These are phyloP conservation scores for Cladorrhinum sp. DNA, from an alignment of 2,329 filamentous ascomycete species.

Conservation along the genomic window DNA sequence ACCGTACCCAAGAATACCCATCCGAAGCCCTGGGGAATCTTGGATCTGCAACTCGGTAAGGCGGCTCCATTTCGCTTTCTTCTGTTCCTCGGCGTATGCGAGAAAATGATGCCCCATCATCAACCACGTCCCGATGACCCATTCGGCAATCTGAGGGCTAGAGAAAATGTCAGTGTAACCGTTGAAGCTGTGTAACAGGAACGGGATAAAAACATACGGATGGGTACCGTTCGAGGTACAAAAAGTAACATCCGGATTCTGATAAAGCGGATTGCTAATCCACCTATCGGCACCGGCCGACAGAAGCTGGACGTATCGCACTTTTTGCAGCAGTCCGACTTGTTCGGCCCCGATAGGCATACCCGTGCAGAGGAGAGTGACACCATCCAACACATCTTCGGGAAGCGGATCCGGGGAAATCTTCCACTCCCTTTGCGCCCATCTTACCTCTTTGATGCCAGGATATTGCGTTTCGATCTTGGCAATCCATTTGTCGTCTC, in stretches of 20 bases:
- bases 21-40: constrained; percentile 35
- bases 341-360: constrained; percentile 29
- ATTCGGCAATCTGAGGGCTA: constrained; percentile 35
- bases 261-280: constrained; percentile 35
- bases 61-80: constrained; percentile 17
- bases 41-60: constrained; percentile 2
- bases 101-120: constrained; percentile 29
- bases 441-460: constrained; percentile 36
- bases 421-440: constrained; percentile 26
- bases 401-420: constrained; percentile 2
- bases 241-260: constrained; percentile 36
- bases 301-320: constrained; percentile 45
- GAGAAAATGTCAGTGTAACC: neutral
- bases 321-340: constrained; percentile 31
- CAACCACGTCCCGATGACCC: constrained; percentile 31
- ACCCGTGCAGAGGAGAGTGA: constrained; percentile 39
- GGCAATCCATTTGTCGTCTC: constrained; percentile 36
- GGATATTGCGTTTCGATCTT: constrained; percentile 35
- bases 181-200: neutral
- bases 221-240: constrained; percentile 42
- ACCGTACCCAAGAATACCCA: constrained; percentile 45
- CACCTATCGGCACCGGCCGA: constrained; percentile 45
- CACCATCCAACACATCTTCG: constrained; percentile 36
- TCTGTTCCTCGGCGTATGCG: constrained; percentile 22
- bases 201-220: constrained; percentile 34